Percentiles rank a stretch among this genome's conserved stretches.
Evolutionary conservation across 768 basidiomycete genomes (phyloP).

Genomic region (Phanerochaete sordida): DNA sequence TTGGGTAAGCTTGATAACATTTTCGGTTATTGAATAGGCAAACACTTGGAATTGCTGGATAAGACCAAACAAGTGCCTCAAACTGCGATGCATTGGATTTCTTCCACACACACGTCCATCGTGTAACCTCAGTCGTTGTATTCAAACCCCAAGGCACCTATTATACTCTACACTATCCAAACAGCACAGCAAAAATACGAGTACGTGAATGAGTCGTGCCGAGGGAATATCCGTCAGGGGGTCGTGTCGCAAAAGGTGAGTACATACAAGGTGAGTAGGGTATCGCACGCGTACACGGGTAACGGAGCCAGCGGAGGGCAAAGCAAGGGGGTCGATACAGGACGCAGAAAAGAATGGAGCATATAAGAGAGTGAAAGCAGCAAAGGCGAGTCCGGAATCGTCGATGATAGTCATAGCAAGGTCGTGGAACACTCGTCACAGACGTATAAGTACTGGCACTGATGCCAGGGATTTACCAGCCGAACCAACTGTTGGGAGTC

Average conservation of each 20-base stretch:
- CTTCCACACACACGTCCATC: too few relatives aligned
- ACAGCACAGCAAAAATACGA: constrained; percentile 1
- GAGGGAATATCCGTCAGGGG: constrained; percentile 9
- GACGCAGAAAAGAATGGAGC: neutral
- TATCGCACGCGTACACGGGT: constrained; percentile 8
- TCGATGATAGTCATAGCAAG: constrained; percentile 24
- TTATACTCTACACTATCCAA: constrained; percentile 4
- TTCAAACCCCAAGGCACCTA: neutral
- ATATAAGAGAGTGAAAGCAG: constrained; percentile 7
- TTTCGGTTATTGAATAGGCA: too few relatives aligned
- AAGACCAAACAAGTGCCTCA: too few relatives aligned
- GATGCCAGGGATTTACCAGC: constrained; percentile 20
- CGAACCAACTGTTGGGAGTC: constrained; percentile 24
- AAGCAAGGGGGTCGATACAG: neutral
- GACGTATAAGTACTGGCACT: neutral
- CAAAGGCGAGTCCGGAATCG: constrained; percentile 27
- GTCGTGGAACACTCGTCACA: constrained; percentile 27
- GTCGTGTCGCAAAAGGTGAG: constrained; percentile 12
- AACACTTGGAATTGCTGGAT: too few relatives aligned
- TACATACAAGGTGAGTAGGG: constrained; percentile 6
- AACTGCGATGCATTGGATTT: too few relatives aligned
- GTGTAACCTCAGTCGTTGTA: too few relatives aligned
- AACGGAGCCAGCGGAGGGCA: constrained; percentile 3
- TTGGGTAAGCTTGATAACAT: too few relatives aligned
- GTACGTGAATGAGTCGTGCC: constrained; percentile 11